Evolutionary conservation across 108 stramenopile genomes (phyloP), one percentile per base, ranked within the genome.

Genomic region (Nannochloropsis gaditana): DNA sequence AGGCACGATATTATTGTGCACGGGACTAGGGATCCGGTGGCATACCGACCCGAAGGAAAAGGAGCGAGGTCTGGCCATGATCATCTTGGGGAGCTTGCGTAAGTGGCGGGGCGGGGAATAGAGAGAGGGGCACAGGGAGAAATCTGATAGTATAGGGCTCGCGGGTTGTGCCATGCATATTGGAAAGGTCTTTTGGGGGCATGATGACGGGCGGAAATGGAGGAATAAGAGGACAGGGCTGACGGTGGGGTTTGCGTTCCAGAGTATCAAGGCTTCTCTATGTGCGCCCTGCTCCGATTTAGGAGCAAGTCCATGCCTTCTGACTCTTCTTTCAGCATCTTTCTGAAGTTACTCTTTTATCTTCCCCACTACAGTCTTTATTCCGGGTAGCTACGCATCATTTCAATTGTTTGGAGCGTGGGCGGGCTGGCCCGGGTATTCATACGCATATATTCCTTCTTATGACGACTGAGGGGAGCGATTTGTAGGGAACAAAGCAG

Each of bases 371-470:
- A 10, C 81, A 89, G 88, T 89, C 83, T 73, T 89, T 9, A 43
- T 83, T 8, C 88, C 88, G 5, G 88, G 88, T 11, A 89, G 83
- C 85, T 89, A 89, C 83, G 88, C 88, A 11, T 83, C 88, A 9
- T 15, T 86, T 43, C 85, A 89, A 42, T 42, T 89, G 21, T 44
- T 83, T 31, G 88, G 88, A 41, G 84, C 88, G 2, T 89, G 85
- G 73, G 82, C 85, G 43, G 88, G 88, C 11, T 89, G 88, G 88
- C 88, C 85, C n/a, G 88, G 88, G 45, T 89, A 86, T 79, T 80
- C 82, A 43, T 89, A 89, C 45, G 81, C n/a, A 47, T 50, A 80
- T 5, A 89, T 89, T 21, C 88, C 88, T 45, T 89, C 88, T 5
- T 89, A 89, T 43, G 88, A 89, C 43, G 88, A 89, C 42, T 87